Evolutionary conservation across 352 stramenopile species (phyloP).

Genomic region (Phytophthora macrochlamydospora): DNA sequence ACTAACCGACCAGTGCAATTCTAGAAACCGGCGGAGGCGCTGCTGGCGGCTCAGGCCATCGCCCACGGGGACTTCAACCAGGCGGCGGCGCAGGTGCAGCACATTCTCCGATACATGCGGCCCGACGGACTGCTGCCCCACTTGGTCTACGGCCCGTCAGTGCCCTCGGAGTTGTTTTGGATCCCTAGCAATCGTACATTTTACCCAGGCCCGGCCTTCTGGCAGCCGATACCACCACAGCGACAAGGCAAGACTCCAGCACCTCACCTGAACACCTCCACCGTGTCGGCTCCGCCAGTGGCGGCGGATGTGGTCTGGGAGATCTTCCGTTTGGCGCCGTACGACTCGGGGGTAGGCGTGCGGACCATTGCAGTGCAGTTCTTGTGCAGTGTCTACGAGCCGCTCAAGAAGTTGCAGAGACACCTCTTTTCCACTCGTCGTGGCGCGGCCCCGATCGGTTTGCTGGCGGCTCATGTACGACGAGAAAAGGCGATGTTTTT

Average conservation of each 20-base stretch:
- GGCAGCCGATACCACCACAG: slow-evolving; percentile 20
- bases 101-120: slow-evolving; percentile 64
- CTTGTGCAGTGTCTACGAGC: slow-evolving; percentile 69
- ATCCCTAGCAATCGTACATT: slow-evolving; percentile 74
- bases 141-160: slow-evolving; percentile 78
- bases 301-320: slow-evolving; percentile 81
- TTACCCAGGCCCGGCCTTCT: slow-evolving; percentile 81
- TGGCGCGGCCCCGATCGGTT: slow-evolving; percentile 19
- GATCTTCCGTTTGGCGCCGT: slow-evolving; percentile 82
- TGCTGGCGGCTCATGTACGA: slow-evolving; percentile 54
- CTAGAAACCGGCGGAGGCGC: slow-evolving; percentile 74
- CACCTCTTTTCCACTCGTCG: slow-evolving; percentile 50
- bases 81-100: slow-evolving; percentile 69
- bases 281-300: slow-evolving; percentile 71
- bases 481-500: background rate
- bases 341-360: slow-evolving; percentile 71
- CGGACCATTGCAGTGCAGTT: slow-evolving; percentile 69
- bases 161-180: slow-evolving; percentile 54
- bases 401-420: slow-evolving; percentile 60
- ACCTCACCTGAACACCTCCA: slow-evolving; percentile 47
- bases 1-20: too few relatives aligned
- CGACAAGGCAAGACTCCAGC: background rate
- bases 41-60: slow-evolving; percentile 80
- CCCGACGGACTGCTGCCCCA: slow-evolving; percentile 65
- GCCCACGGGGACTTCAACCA: slow-evolving; percentile 77